Conservation (phyloP, 306 rosid species). For the Oxytropis ochrocephala region DNA sequence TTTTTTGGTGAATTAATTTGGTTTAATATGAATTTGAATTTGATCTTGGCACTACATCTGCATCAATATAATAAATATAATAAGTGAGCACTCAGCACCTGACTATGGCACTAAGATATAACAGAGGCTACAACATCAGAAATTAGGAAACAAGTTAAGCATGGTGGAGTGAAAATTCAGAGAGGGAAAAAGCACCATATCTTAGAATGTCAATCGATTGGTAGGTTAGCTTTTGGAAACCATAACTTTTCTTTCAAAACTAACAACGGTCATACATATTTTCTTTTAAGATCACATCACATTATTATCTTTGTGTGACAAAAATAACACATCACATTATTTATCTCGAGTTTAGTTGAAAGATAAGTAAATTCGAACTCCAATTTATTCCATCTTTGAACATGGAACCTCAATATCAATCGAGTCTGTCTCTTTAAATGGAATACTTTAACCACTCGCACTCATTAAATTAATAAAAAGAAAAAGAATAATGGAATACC, state of each 20-base stretch:
- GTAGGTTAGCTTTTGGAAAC: neutral
- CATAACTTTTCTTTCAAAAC: neutral
- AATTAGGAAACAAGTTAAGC: neutral
- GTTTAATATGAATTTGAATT: too few species aligned
- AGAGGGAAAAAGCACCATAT: neutral
- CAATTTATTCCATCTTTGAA: too few species aligned
- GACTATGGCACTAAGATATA: neutral
- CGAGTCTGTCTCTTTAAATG: too few species aligned
- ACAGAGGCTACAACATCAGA: neutral
- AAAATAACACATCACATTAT: neutral
- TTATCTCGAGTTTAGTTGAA: too few species aligned
- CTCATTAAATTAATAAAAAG: too few species aligned
- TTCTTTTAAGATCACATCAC: neutral
- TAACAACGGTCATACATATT: neutral
- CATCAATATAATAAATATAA: too few species aligned
- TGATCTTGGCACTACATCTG: neutral
- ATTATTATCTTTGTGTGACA: neutral
- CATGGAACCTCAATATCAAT: too few species aligned
- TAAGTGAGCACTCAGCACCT: too few species aligned
- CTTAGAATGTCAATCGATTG: neutral
- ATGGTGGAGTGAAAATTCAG: neutral
- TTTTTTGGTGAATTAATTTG: too few species aligned
- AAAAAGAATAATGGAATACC: slow-evolving; percentile 20
- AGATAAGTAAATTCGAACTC: too few species aligned
- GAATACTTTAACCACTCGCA: too few species aligned